Percentiles rank a stretch among this genome's conserved stretches.
Conservation (phyloP, 164 flowering plant genomes). For the Euptelea pleiosperma region DNA sequence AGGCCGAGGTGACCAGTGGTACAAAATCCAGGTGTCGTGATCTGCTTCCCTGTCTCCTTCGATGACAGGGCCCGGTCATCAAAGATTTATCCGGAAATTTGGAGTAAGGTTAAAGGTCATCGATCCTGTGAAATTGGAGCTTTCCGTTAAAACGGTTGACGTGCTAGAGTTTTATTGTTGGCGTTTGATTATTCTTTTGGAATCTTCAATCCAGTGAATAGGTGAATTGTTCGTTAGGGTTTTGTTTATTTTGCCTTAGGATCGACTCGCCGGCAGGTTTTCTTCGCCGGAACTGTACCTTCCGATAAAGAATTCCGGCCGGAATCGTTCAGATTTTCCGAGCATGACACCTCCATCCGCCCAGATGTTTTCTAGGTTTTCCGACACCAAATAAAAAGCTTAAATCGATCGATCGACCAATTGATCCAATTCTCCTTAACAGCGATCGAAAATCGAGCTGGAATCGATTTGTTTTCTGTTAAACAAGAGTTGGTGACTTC, state of each 20-base stretch:
- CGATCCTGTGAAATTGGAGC: slow-evolving; percentile 11
- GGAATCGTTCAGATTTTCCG: not conserved
- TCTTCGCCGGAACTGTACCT: slow-evolving; percentile 16
- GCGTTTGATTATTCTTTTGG: not conserved
- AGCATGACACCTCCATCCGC: not conserved
- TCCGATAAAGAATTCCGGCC: slow-evolving; percentile 19
- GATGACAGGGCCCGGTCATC: too few species aligned
- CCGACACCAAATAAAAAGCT: too few species aligned
- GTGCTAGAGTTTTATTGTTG: not conserved
- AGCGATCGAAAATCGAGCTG: too few species aligned
- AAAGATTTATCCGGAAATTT: too few species aligned
- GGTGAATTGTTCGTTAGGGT: slow-evolving; percentile 11
- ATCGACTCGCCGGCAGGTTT: slow-evolving; percentile 16
- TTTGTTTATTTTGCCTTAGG: not conserved
- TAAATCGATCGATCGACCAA: too few species aligned
- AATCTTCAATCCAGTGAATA: not conserved
- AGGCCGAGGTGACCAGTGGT: too few species aligned
- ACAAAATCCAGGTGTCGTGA: too few species aligned
- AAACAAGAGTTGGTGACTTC: not conserved
- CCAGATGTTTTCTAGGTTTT: too few species aligned
- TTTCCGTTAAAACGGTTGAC: slow-evolving; percentile 4
- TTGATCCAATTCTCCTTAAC: not conserved
- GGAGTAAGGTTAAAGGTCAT: too few species aligned
- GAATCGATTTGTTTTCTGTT: not conserved
- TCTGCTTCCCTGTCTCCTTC: too few species aligned